These are phyloP conservation scores for Phytophthora vignae DNA, from an alignment of 352 stramenopile genomes.

Conservation along the genomic window DNA sequence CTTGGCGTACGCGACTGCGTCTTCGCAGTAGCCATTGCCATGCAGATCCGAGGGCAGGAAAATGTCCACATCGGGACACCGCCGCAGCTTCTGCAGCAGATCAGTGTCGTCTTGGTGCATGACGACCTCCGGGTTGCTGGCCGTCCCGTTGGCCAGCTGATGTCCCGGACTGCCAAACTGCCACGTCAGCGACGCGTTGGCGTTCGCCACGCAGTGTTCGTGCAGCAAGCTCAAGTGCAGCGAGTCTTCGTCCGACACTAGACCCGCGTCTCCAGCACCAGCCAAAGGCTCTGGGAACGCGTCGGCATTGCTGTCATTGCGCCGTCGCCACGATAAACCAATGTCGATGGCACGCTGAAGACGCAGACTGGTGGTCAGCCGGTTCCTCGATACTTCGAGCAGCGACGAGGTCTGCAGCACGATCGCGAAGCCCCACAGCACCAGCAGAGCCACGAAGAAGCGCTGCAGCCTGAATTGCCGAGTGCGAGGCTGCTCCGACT, in stretches of 20 bases:
- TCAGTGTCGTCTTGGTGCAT: constrained; percentile 30
- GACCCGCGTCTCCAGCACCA: constrained; percentile 16
- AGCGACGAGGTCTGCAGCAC: constrained; percentile 28
- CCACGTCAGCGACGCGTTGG: constrained; percentile 38
- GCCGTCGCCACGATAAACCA: constrained; percentile 11
- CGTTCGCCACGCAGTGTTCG: constrained; percentile 29
- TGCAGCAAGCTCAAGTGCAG: constrained; percentile 49
- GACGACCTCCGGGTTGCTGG: constrained; percentile 28
- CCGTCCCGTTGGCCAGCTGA: constrained; percentile 28
- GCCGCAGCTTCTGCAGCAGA: constrained; percentile 39
- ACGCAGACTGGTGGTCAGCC: constrained; percentile 11
- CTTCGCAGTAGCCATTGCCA: constrained; percentile 64
- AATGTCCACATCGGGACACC: constrained; percentile 62
- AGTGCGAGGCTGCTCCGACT: background rate
- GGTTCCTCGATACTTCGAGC: constrained; percentile 10
- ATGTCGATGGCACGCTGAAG: constrained; percentile 12
- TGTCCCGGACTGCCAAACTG: constrained; percentile 36
- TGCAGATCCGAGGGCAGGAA: constrained; percentile 47
- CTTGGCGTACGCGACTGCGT: constrained; percentile 55
- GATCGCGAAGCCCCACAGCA: constrained; percentile 28
- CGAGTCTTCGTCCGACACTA: constrained; percentile 32
- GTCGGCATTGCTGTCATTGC: background rate
- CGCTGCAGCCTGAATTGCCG: constrained; percentile 13
- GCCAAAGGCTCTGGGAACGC: background rate
- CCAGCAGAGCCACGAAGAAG: constrained; percentile 26